Base-by-base conservation (phyloP, 495 filamentous ascomycete genomes). In the Penicillium lagena region DNA sequence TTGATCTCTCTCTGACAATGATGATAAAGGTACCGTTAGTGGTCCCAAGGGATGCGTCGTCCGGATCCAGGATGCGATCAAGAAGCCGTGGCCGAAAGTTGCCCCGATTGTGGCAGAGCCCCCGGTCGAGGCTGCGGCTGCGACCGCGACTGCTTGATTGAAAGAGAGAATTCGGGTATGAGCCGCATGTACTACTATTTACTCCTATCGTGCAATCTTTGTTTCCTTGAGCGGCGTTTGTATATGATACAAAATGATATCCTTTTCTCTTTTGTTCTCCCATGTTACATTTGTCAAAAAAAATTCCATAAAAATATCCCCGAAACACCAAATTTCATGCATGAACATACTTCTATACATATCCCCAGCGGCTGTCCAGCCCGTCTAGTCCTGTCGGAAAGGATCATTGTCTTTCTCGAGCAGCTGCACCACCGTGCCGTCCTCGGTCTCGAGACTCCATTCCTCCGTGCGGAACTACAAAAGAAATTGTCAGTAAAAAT, bases 31-130 rank as follows among this genome's bases (percentile, higher is more conserved):
- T 44, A 73, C 77, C 51, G 81, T 97, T 41, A 83, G 84, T 27
- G 90, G 90, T 11, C 90, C 90, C 36, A 90, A 89, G 64, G 86
- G 87, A 36, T 83, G 82, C 45, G 63, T 84, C 36, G 88, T 97
- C 40, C 81, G 81, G 67, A 77, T 97, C 42, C 85, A 93, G 57
- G 90, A 97, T 71, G 88, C 90, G 9, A 78, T 91, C 62, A 95
- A 94, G 79, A 93, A 90, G 75, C 79, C 84, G 29, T 88, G 86
- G 78, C 87, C 89, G 37, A 69, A 79, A 35, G 51, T 75, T 47
- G 62, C 66, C 27, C 64, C 66, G 42, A 44, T 70, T 68, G 49
- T 34, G 32, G n/a, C 32, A 34, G 32, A 34, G n/a, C 10, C 9
- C 1, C 2, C 32, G 32, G 32, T 35, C 37, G 39, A 30, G 3